A percentile compares a stretch with the other conserved stretches of the same genome.
Evolutionary conservation across 495 filamentous ascomycete genomes (phyloP).

Genomic region (Aspergillus carlsbadensis): DNA sequence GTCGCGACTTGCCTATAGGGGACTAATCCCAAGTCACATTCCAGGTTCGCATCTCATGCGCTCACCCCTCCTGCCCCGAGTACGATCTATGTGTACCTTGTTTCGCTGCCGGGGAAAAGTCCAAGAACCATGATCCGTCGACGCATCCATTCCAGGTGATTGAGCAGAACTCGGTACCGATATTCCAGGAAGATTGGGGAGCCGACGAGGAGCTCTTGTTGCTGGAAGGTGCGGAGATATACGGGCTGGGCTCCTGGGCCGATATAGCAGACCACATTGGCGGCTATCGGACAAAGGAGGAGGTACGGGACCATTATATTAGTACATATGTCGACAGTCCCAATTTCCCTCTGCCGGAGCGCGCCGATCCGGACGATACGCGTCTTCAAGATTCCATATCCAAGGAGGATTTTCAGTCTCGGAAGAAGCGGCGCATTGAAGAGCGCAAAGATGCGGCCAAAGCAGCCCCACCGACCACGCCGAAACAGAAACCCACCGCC

Average conservation of each 20-base stretch:
- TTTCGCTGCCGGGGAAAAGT: conserved; percentile 75
- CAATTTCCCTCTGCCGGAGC: conserved; percentile 81
- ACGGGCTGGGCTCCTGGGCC: conserved; percentile 94
- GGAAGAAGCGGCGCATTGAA: conserved; percentile 94
- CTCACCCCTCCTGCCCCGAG: conserved; percentile 76
- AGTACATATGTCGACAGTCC: conserved; percentile 80
- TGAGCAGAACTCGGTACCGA: conserved; percentile 96
- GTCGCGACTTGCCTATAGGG: not conserved
- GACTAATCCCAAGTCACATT: not conserved
- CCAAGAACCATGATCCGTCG: conserved; percentile 77
- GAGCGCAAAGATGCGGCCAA: conserved; percentile 85
- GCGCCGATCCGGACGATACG: conserved; percentile 77
- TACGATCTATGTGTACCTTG: conserved; percentile 98
- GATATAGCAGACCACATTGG: conserved; percentile 98
- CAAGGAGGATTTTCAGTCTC: conserved; percentile 87
- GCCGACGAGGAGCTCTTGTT: conserved; percentile 93
- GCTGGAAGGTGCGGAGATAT: conserved; percentile 95
- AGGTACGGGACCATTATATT: conserved; percentile 90
- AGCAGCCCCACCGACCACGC: conserved; percentile 76
- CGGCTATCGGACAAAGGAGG: conserved; percentile 88
- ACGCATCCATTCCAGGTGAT: conserved; percentile 91
- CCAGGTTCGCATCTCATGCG: conserved; percentile 93
- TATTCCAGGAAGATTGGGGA: conserved; percentile 93
- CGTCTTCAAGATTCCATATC: conserved; percentile 74
- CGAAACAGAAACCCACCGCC: conserved; percentile 93